phyloP scores from a whole-genome alignment of 2,329 filamentous ascomycete species.

The Trichophyton simii region DNA sequence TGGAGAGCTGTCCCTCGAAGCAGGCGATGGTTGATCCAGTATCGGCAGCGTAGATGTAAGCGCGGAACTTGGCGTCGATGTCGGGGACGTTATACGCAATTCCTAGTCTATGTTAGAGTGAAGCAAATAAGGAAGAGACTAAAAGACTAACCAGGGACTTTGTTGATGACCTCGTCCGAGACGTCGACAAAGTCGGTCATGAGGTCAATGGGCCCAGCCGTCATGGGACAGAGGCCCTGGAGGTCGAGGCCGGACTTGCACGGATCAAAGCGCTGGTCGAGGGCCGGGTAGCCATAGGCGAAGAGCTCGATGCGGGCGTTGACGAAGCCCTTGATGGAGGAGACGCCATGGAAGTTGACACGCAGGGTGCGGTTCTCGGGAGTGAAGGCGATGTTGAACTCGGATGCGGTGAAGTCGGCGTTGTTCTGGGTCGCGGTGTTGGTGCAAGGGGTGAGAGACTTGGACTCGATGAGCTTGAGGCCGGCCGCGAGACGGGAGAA shows the following conservation, averaged over 20 bases:
- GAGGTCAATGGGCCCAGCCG: constrained; percentile 65
- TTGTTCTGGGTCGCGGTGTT: constrained; percentile 67
- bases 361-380: constrained; percentile 55
- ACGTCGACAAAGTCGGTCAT: constrained; percentile 52
- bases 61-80: constrained; percentile 70
- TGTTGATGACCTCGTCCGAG: constrained; percentile 42
- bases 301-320: constrained; percentile 62
- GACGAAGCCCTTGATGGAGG: constrained; percentile 71
- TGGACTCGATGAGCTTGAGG: constrained; percentile 61
- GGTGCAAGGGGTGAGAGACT: constrained; percentile 74
- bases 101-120: constrained; percentile 25
- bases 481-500: constrained; percentile 43
- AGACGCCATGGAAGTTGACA: constrained; percentile 68
- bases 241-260: constrained; percentile 52
- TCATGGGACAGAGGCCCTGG: constrained; percentile 79
- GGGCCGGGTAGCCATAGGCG: constrained; percentile 68
- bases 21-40: constrained; percentile 61
- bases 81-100: constrained; percentile 86
- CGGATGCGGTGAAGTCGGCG: constrained; percentile 72
- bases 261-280: constrained; percentile 59
- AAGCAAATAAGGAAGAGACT: not conserved
- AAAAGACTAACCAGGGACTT: constrained; percentile 51
- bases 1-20: constrained; percentile 76
- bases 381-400: constrained; percentile 66
- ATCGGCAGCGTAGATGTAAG: constrained; percentile 63